A percentile compares a stretch with the other conserved stretches of the same genome.
These are phyloP conservation scores for Penicillium cataractarum DNA, from an alignment of 495 filamentous ascomycete genomes.

Conservation along the genomic window DNA sequence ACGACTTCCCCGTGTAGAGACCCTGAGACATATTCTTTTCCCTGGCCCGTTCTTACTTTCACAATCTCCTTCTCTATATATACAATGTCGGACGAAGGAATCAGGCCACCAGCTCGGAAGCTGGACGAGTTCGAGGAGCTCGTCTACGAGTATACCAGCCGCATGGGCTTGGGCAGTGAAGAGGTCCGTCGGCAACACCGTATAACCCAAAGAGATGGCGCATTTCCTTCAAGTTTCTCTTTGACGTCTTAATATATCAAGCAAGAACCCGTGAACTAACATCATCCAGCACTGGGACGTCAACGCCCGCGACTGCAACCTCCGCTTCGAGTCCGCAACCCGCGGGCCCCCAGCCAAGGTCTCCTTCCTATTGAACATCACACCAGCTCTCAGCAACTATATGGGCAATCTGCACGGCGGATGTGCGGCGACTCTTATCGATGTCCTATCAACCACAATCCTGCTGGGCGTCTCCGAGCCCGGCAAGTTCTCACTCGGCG, in stretches of 20 bases:
- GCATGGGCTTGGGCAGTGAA: constrained; percentile 26
- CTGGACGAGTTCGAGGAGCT: constrained; percentile 41
- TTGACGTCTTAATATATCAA: background rate
- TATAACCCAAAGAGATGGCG: background rate
- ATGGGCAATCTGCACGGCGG: constrained; percentile 71
- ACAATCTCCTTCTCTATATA: background rate
- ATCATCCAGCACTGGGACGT: constrained; percentile 40
- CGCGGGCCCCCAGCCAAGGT: constrained; percentile 37
- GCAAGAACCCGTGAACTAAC: constrained; percentile 5
- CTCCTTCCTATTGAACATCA: constrained; percentile 52
- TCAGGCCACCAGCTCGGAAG: constrained; percentile 29
- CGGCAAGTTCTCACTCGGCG: constrained; percentile 64
- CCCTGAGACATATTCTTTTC: background rate
- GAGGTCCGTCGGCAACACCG: constrained; percentile 23
- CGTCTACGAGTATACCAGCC: constrained; percentile 33
- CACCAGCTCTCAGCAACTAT: constrained; percentile 59
- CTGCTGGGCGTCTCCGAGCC: constrained; percentile 58
- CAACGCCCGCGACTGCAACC: constrained; percentile 34
- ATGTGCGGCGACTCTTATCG: constrained; percentile 67
- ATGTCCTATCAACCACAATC: constrained; percentile 64
- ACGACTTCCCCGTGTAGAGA: background rate
- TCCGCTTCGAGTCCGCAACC: constrained; percentile 48
- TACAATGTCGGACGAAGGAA: constrained; percentile 26
- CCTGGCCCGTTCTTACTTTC: background rate
- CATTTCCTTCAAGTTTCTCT: background rate